phyloP scores from a whole-genome alignment of 257 asterid species.

The Verbena officinalis region DNA sequence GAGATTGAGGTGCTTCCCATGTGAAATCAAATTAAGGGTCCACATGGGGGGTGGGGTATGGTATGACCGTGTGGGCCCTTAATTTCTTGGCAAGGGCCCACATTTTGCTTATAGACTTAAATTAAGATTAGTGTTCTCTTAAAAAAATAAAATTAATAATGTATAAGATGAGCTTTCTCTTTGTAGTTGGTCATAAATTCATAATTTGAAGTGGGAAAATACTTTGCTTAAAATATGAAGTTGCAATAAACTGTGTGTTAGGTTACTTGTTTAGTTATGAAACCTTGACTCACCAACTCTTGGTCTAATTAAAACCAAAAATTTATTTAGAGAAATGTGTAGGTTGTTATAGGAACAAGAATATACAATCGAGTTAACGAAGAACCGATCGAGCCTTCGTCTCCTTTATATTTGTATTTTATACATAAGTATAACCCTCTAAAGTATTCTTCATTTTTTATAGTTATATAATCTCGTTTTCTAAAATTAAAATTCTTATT shows the following conservation, averaged over 20 bases:
- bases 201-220: conserved; percentile 10
- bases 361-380: too few species aligned
- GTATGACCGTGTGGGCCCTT: conserved; percentile 23
- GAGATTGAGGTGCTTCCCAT: conserved; percentile 34
- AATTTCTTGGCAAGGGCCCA: neutral
- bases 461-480: too few species aligned
- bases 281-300: neutral
- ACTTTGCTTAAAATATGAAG: neutral
- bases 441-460: too few species aligned
- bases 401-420: too few species aligned
- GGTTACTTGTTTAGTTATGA: conserved; percentile 1
- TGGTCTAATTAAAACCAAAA: neutral
- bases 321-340: neutral
- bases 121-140: neutral
- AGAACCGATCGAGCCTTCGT: too few species aligned
- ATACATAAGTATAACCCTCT: too few species aligned
- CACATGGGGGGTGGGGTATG: conserved; percentile 30
- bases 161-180: too few species aligned
- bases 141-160: too few species aligned
- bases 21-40: conserved; percentile 28
- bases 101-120: neutral
- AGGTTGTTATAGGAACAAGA: too few species aligned
- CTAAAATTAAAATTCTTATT: too few species aligned
- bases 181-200: neutral
- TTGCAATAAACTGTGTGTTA: neutral